A percentile compares a stretch with the other conserved stretches of the same genome.
These are phyloP conservation scores for Vitis hybrid DNA, from an alignment of 177 flowering plant species.

Conservation along the genomic window DNA sequence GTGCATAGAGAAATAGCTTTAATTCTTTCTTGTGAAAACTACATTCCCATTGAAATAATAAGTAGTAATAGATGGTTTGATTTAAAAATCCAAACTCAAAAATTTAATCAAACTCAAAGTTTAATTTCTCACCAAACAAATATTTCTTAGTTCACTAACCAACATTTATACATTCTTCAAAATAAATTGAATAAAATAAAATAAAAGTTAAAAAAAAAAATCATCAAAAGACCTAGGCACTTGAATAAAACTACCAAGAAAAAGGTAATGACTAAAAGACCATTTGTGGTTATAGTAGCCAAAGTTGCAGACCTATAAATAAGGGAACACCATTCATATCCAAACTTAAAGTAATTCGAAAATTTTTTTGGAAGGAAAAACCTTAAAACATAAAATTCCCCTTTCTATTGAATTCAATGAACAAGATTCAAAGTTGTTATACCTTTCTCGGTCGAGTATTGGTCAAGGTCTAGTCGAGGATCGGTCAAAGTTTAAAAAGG, in stretches of 20 bases:
- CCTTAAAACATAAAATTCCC: background rate
- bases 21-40: too few relatives aligned
- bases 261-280: constrained; percentile 76
- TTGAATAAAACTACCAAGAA: constrained; percentile 58
- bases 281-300: constrained; percentile 66
- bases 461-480: too few relatives aligned
- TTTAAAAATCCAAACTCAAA: too few relatives aligned
- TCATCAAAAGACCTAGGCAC: constrained; percentile 20
- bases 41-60: too few relatives aligned
- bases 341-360: constrained; percentile 58
- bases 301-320: constrained; percentile 63
- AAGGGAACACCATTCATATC: constrained; percentile 53
- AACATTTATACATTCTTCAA: background rate
- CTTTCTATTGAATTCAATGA: too few relatives aligned
- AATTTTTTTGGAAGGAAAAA: background rate
- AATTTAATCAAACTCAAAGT: too few relatives aligned
- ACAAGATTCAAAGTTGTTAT: too few relatives aligned
- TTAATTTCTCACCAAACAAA: too few relatives aligned
- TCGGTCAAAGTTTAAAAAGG: too few relatives aligned
- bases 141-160: too few relatives aligned
- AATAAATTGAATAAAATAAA: background rate
- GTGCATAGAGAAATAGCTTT: too few relatives aligned
- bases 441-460: rapidly evolving
- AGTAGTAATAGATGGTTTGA: too few relatives aligned
- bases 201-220: background rate